A percentile compares a stretch with the other conserved stretches of the same genome.
phyloP scores from a whole-genome alignment of 2,329 filamentous ascomycete species.

The Didymellaceae sp. region DNA sequence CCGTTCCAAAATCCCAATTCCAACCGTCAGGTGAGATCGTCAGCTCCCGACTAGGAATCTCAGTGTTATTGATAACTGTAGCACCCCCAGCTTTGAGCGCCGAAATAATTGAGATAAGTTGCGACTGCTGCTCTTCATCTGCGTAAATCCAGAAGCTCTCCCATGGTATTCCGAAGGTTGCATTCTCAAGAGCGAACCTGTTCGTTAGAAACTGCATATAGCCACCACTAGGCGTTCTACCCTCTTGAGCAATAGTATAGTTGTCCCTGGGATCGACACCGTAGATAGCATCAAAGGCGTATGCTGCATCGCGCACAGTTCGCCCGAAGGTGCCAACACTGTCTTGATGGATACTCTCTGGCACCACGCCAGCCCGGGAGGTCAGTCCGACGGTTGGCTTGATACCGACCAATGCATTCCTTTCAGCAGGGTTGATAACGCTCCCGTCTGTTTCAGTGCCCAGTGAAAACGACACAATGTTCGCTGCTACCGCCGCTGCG shows the following conservation, averaged over 20 bases:
- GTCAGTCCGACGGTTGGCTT: constrained; percentile 79
- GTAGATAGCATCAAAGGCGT: constrained; percentile 71
- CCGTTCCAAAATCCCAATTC: constrained; percentile 74
- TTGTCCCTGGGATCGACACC: constrained; percentile 69
- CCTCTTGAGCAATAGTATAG: constrained; percentile 66
- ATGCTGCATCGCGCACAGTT: constrained; percentile 72
- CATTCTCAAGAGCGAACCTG: constrained; percentile 63
- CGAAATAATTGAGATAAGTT: constrained; percentile 58
- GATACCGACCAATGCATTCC: constrained; percentile 73
- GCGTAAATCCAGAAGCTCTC: constrained; percentile 71
- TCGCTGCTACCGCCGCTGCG: constrained; percentile 68
- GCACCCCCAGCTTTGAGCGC: constrained; percentile 68
- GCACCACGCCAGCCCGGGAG: constrained; percentile 64
- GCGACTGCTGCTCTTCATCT: constrained; percentile 60
- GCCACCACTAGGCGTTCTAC: constrained; percentile 61
- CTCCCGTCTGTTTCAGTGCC: constrained; percentile 76
- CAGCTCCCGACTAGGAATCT: constrained; percentile 67
- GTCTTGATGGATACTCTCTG: constrained; percentile 72
- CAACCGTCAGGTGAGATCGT: constrained; percentile 72
- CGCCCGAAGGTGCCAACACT: constrained; percentile 71
- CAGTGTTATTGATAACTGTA: constrained; percentile 72
- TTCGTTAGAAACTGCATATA: constrained; percentile 65
- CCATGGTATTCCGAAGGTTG: constrained; percentile 75
- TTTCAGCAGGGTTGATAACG: constrained; percentile 73
- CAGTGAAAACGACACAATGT: constrained; percentile 67